phyloP scores from a whole-genome alignment of 2,329 filamentous ascomycete species.

The Colletotrichum kahawae region DNA sequence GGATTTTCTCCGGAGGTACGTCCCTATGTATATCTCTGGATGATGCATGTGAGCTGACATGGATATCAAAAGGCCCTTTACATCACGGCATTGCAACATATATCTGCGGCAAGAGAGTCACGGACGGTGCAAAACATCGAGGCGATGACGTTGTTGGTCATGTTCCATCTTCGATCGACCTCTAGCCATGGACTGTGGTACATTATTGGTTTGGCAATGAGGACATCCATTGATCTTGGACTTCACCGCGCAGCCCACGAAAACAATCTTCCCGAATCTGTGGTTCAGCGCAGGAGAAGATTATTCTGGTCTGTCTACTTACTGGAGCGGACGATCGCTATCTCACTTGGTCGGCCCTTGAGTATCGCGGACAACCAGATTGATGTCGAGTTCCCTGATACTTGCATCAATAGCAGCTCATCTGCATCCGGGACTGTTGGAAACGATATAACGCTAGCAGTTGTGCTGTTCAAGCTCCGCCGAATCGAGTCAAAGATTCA shows the following conservation, averaged over 20 bases:
- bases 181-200: slow-evolving; percentile 59
- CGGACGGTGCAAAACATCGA: slow-evolving; percentile 56
- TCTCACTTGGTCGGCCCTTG: slow-evolving; percentile 54
- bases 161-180: slow-evolving; percentile 55
- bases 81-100: slow-evolving; percentile 52
- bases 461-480: slow-evolving; percentile 50
- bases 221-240: slow-evolving; percentile 56
- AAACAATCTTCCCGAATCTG: background rate
- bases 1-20: slow-evolving; percentile 42
- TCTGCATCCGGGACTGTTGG: slow-evolving; percentile 31
- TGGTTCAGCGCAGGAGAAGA: slow-evolving; percentile 36
- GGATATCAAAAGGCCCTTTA: slow-evolving; percentile 45
- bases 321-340: slow-evolving; percentile 52
- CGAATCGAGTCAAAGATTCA: slow-evolving; percentile 54
- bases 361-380: slow-evolving; percentile 57
- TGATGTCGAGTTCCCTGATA: slow-evolving; percentile 51
- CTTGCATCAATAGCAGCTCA: slow-evolving; percentile 27
- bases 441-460: slow-evolving; percentile 42
- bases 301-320: slow-evolving; percentile 59
- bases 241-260: slow-evolving; percentile 53
- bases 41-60: background rate
- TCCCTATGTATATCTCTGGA: background rate
- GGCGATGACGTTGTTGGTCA: slow-evolving; percentile 54
- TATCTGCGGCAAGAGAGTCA: slow-evolving; percentile 51
- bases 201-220: slow-evolving; percentile 58